A percentile compares a stretch with the other conserved stretches of the same genome.
Evolutionary conservation across 768 basidiomycete species (phyloP).

Genomic region (Rhizopogon rudus): DNA sequence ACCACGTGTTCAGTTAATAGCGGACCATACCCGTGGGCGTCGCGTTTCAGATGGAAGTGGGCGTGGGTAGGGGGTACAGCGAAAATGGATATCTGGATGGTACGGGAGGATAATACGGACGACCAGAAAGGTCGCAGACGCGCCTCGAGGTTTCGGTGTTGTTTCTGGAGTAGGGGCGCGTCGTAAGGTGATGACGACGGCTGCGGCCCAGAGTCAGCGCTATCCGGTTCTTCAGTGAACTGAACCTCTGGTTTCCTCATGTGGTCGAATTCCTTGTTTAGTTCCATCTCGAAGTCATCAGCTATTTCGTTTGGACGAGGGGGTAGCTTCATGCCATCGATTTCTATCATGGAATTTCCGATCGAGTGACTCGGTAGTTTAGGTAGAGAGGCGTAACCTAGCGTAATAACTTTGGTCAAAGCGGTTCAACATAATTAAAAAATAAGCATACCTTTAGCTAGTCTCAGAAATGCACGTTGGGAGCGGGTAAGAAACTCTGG

Average conservation of each 20-base stretch:
- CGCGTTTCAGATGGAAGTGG: constrained; percentile 20
- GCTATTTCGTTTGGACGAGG: constrained; percentile 55
- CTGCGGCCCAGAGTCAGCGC: constrained; percentile 6
- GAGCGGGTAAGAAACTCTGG: constrained; percentile 63
- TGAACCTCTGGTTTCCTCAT: constrained; percentile 11
- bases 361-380: constrained; percentile 34
- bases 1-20: constrained; percentile 44
- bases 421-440: not conserved
- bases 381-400: constrained; percentile 73
- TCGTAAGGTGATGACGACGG: constrained; percentile 16
- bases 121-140: constrained; percentile 82
- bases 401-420: constrained; percentile 2
- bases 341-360: constrained; percentile 16
- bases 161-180: constrained; percentile 37
- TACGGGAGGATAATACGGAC: constrained; percentile 58
- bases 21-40: constrained; percentile 34
- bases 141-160: constrained; percentile 72
- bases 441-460: constrained; percentile 62
- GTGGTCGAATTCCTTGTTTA: constrained; percentile 45
- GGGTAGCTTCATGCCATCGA: constrained; percentile 42
- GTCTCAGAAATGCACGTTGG: constrained; percentile 67
- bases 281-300: constrained; percentile 52
- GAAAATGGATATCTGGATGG: constrained; percentile 59
- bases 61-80: constrained; percentile 14
- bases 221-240: constrained; percentile 1